These are phyloP conservation scores for Pseudomonodictys pantanalensis DNA, from an alignment of 495 filamentous ascomycete genomes.

Conservation along the genomic window DNA sequence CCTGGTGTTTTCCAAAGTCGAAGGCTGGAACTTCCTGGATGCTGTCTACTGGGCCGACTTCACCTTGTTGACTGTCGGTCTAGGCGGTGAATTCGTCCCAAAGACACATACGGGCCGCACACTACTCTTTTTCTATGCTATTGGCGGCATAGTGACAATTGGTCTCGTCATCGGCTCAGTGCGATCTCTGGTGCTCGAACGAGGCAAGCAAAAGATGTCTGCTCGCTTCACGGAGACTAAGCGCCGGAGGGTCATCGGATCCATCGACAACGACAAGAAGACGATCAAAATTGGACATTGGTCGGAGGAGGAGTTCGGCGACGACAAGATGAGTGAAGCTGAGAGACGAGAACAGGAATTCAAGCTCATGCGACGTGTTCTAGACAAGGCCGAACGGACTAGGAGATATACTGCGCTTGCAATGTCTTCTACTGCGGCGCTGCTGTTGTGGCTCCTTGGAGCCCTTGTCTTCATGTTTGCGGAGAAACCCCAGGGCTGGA, in stretches of 20 bases:
- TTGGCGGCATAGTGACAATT: slow-evolving; percentile 75
- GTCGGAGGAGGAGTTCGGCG: slow-evolving; percentile 35
- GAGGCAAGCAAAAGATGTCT: slow-evolving; percentile 66
- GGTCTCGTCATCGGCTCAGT: slow-evolving; percentile 82
- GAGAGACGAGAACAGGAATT: slow-evolving; percentile 73
- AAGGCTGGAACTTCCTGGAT: slow-evolving; percentile 77
- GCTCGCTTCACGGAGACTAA: slow-evolving; percentile 70
- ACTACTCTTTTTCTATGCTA: slow-evolving; percentile 74
- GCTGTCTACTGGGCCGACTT: slow-evolving; percentile 80
- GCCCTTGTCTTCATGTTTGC: slow-evolving; percentile 66
- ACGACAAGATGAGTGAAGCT: slow-evolving; percentile 46
- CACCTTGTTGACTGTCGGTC: slow-evolving; percentile 80
- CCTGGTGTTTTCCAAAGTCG: slow-evolving; percentile 65
- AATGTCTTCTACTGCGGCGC: slow-evolving; percentile 61
- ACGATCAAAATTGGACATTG: slow-evolving; percentile 53
- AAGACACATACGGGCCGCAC: slow-evolving; percentile 60
- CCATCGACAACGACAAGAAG: slow-evolving; percentile 49
- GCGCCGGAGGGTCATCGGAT: slow-evolving; percentile 54
- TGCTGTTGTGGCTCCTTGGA: slow-evolving; percentile 76
- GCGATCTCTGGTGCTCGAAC: slow-evolving; percentile 72
- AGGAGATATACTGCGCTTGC: slow-evolving; percentile 67
- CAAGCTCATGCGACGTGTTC: slow-evolving; percentile 75
- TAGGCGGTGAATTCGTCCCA: slow-evolving; percentile 65
- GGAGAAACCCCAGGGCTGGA: slow-evolving; percentile 61
- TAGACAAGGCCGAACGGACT: slow-evolving; percentile 52